A percentile compares a stretch with the other conserved stretches of the same genome.
Conservation (phyloP, 768 basidiomycete species). For the Mycena haematopus region DNA sequence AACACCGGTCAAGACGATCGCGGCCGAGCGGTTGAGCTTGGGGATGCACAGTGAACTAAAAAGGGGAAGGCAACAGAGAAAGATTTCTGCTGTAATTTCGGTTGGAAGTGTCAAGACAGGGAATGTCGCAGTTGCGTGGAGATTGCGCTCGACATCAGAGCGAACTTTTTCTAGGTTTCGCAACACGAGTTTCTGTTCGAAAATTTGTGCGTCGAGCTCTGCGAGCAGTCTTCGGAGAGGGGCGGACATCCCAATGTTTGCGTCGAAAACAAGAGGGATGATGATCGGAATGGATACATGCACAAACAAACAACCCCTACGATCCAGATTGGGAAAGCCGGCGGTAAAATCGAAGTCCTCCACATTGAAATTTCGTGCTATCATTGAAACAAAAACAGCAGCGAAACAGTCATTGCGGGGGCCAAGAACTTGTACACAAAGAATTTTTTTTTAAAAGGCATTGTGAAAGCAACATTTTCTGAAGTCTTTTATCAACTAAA, state of each 20-base stretch:
- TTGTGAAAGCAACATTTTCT: too few relatives aligned
- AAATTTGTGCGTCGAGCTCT: neutral
- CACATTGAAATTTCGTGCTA: too few relatives aligned
- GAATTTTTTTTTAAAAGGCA: too few relatives aligned
- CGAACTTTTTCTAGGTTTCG: neutral
- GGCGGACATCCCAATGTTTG: neutral
- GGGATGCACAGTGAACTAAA: neutral
- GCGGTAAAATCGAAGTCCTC: too few relatives aligned
- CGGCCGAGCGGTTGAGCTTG: neutral
- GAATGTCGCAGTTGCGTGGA: neutral
- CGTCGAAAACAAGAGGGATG: neutral
- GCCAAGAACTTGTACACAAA: too few relatives aligned
- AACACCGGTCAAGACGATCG: neutral
- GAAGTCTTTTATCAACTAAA: too few relatives aligned
- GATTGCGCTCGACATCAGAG: neutral
- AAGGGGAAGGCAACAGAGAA: constrained; percentile 3
- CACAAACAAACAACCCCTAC: constrained; percentile 27
- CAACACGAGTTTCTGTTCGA: neutral
- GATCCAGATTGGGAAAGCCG: constrained; percentile 17
- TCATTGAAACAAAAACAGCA: too few relatives aligned
- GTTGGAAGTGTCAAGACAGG: neutral
- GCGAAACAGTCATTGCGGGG: too few relatives aligned
- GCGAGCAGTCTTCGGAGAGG: neutral
- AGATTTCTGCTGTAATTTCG: neutral
- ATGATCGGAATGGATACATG: neutral